phyloP scores from a whole-genome alignment of 2,329 filamentous ascomycete genomes.

The Calonectria fujianensis region DNA sequence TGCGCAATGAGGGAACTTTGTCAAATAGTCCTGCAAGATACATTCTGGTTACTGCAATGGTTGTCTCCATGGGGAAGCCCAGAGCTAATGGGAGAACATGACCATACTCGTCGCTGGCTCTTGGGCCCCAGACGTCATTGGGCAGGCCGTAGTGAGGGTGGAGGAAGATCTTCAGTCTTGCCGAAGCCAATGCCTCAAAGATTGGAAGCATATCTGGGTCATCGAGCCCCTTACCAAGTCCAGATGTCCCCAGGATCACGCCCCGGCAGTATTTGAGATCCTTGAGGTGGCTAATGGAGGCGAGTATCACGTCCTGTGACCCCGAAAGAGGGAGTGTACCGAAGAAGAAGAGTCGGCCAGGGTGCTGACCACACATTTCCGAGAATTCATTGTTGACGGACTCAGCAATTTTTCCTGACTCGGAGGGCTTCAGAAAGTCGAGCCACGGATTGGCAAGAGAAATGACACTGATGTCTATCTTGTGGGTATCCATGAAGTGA shows the following conservation, averaged over 20 bases:
- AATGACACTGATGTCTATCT: slow-evolving; percentile 88
- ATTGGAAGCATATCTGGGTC: slow-evolving; percentile 84
- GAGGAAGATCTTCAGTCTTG: slow-evolving; percentile 83
- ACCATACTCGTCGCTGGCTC: slow-evolving; percentile 81
- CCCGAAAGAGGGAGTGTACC: slow-evolving; percentile 87
- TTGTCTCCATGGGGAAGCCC: slow-evolving; percentile 94
- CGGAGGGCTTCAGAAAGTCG: slow-evolving; percentile 81
- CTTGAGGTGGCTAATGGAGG: slow-evolving; percentile 78
- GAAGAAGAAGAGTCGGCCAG: slow-evolving; percentile 86
- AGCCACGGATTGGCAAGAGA: slow-evolving; percentile 96
- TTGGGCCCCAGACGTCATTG: slow-evolving; percentile 84
- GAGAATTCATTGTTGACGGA: slow-evolving; percentile 88
- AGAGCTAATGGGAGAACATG: slow-evolving; percentile 91
- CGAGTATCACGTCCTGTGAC: slow-evolving; percentile 75
- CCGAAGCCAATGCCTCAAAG: slow-evolving; percentile 80
- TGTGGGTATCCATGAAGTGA: slow-evolving; percentile 90
- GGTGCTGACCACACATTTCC: slow-evolving; percentile 78
- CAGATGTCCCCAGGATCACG: slow-evolving; percentile 91
- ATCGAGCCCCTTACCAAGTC: slow-evolving; percentile 87
- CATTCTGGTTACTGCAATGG: slow-evolving; percentile 92
- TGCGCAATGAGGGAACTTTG: slow-evolving; percentile 78
- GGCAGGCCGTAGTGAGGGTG: slow-evolving; percentile 96
- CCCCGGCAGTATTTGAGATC: slow-evolving; percentile 82
- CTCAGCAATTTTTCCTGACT: slow-evolving; percentile 78
- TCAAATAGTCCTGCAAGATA: slow-evolving; percentile 91